A percentile compares a stretch with the other conserved stretches of the same genome.
Evolutionary conservation across 2,329 filamentous ascomycete species (phyloP).

Genomic region (Didymellaceae sp.): DNA sequence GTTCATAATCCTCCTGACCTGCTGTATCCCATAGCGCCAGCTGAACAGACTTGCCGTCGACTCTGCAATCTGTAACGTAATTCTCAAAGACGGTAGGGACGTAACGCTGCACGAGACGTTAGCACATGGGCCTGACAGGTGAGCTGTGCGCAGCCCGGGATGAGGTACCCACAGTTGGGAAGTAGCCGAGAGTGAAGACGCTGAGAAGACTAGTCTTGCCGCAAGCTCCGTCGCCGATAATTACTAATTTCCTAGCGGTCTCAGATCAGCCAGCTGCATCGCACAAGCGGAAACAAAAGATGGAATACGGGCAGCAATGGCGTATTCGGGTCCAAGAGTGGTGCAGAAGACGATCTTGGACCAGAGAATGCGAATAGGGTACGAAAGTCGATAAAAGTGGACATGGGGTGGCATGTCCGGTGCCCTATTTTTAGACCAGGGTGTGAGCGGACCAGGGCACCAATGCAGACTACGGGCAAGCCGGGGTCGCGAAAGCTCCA

Average conservation of each 20-base stretch:
- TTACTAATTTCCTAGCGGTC: slow-evolving; percentile 82
- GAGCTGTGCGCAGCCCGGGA: slow-evolving; percentile 20
- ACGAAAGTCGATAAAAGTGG: slow-evolving; percentile 42
- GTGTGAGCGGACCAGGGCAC: slow-evolving; percentile 45
- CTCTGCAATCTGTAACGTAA: slow-evolving; percentile 97
- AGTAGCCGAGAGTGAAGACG: slow-evolving; percentile 97
- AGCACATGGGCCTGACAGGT: slow-evolving; percentile 29
- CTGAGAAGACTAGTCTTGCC: slow-evolving; percentile 97
- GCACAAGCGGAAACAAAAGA: slow-evolving; percentile 12
- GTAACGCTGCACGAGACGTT: slow-evolving; percentile 42
- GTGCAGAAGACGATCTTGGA: slow-evolving; percentile 14
- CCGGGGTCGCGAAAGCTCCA: slow-evolving; percentile 24
- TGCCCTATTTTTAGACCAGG: slow-evolving; percentile 47
- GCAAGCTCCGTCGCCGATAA: slow-evolving; percentile 96
- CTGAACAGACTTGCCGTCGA: slow-evolving; percentile 98
- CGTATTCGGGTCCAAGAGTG: slow-evolving; percentile 16
- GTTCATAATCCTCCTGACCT: slow-evolving; percentile 97
- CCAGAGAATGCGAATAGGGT: slow-evolving; percentile 26
- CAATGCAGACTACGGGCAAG: slow-evolving; percentile 48
- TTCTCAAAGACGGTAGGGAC: slow-evolving; percentile 96
- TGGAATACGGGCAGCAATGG: slow-evolving; percentile 19
- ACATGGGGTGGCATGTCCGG: slow-evolving; percentile 41
- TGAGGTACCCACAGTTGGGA: slow-evolving; percentile 79
- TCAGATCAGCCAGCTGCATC: slow-evolving; percentile 35
- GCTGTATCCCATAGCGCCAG: slow-evolving; percentile 99